Evolutionary conservation across 768 basidiomycete species (phyloP).

Genomic region (Tulasnella sp.): DNA sequence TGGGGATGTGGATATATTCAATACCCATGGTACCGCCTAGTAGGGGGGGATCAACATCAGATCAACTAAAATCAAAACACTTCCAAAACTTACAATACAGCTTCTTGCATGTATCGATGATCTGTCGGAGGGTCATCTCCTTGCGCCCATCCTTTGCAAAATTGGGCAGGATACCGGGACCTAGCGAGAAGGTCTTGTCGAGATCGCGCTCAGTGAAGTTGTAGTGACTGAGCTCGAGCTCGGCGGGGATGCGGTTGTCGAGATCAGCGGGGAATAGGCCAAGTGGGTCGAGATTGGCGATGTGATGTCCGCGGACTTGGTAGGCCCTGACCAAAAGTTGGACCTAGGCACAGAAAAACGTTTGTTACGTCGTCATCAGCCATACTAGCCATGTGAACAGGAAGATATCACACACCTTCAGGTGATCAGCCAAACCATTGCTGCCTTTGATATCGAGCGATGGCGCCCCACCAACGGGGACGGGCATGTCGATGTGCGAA

Average conservation of each 20-base stretch:
- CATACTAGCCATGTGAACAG: neutral
- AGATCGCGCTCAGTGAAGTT: slow-evolving; percentile 92
- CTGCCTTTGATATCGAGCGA: slow-evolving; percentile 46
- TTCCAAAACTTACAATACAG: slow-evolving; percentile 72
- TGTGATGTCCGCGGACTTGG: slow-evolving; percentile 96
- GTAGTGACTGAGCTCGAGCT: slow-evolving; percentile 88
- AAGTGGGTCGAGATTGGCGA: slow-evolving; percentile 91
- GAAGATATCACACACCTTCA: slow-evolving; percentile 57
- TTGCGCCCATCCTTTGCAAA: slow-evolving; percentile 80
- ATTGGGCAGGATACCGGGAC: slow-evolving; percentile 91
- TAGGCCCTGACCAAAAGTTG: slow-evolving; percentile 97
- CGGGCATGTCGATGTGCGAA: slow-evolving; percentile 39
- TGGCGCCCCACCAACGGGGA: slow-evolving; percentile 71
- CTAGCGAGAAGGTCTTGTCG: slow-evolving; percentile 87
- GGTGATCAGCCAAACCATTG: slow-evolving; percentile 80
- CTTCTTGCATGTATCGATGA: slow-evolving; percentile 79
- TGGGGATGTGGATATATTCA: slow-evolving; percentile 92
- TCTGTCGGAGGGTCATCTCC: slow-evolving; percentile 82
- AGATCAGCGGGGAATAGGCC: slow-evolving; percentile 89
- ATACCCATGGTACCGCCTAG: slow-evolving; percentile 79
- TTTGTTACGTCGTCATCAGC: too few relatives aligned
- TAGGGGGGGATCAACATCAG: neutral
- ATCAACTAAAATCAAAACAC: neutral
- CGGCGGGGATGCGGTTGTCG: slow-evolving; percentile 64
- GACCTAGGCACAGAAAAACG: slow-evolving; percentile 43